Conservation (phyloP, 2,329 filamentous ascomycete species). For the Pestalotiopsis sp. region DNA sequence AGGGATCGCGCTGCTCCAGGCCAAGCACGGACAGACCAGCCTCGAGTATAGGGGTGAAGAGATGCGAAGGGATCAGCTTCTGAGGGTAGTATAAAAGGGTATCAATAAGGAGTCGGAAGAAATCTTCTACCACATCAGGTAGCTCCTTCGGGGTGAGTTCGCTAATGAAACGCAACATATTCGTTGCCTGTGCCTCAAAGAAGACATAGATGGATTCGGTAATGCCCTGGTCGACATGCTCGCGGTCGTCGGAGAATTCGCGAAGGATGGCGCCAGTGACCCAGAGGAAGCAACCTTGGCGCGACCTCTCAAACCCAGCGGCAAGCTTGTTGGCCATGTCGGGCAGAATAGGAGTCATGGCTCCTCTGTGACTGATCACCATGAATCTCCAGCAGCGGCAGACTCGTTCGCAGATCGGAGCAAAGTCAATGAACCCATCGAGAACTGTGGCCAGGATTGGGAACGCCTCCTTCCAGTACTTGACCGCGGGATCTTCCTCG, state of each 20-base stretch:
- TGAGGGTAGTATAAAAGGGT: slow-evolving; percentile 91
- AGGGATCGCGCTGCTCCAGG: slow-evolving; percentile 86
- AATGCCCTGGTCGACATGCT: slow-evolving; percentile 79
- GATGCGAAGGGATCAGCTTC: slow-evolving; percentile 75
- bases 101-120: slow-evolving; percentile 90
- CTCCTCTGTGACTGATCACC: slow-evolving; percentile 91
- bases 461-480: slow-evolving; percentile 95
- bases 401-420: slow-evolving; percentile 88
- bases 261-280: slow-evolving; percentile 92
- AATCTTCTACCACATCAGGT: slow-evolving; percentile 88
- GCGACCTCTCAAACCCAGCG: slow-evolving; percentile 79
- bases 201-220: slow-evolving; percentile 90
- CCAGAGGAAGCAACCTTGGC: slow-evolving; percentile 98
- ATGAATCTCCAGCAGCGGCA: slow-evolving; percentile 97
- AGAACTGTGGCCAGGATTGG: slow-evolving; percentile 84
- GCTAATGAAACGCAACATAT: slow-evolving; percentile 86
- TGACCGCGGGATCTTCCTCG: slow-evolving; percentile 85
- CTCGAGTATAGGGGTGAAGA: slow-evolving; percentile 82
- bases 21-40: slow-evolving; percentile 85
- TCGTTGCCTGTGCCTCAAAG: slow-evolving; percentile 90
- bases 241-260: slow-evolving; percentile 90
- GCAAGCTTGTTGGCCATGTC: slow-evolving; percentile 87
- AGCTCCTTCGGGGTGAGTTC: slow-evolving; percentile 75
- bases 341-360: slow-evolving; percentile 82
- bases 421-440: slow-evolving; percentile 82